These are phyloP conservation scores for Inonotus hispidus DNA, from an alignment of 1,284 basidiomycete genomes.

Conservation along the genomic window DNA sequence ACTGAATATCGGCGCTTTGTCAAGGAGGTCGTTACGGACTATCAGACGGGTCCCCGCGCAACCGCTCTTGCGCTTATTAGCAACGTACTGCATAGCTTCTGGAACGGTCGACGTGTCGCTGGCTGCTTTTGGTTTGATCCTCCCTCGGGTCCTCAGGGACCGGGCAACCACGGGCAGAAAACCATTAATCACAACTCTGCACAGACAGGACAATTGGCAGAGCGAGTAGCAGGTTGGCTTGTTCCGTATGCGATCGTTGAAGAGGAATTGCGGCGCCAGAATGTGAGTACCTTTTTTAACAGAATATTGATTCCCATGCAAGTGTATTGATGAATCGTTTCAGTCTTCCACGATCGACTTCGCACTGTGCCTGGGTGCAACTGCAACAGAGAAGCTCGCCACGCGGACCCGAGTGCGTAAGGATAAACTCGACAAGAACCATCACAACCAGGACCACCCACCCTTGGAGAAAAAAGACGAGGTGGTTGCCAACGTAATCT, in stretches of 20 bases:
- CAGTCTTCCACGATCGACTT: slow-evolving; percentile 98
- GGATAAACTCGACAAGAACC: slow-evolving; percentile 37
- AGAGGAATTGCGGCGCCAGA: slow-evolving; percentile 93
- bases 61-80: slow-evolving; percentile 84
- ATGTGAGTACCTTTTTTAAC: slow-evolving; percentile 55
- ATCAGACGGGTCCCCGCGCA: slow-evolving; percentile 85
- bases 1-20: slow-evolving; percentile 93
- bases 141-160: slow-evolving; percentile 30
- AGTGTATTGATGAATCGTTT: background rate
- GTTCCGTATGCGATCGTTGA: slow-evolving; percentile 85
- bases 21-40: slow-evolving; percentile 93
- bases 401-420: slow-evolving; percentile 49
- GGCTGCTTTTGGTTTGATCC: slow-evolving; percentile 78
- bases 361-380: slow-evolving; percentile 89
- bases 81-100: slow-evolving; percentile 71
- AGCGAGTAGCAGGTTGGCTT: slow-evolving; percentile 89
- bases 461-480: slow-evolving; percentile 97
- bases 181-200: slow-evolving; percentile 68
- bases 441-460: slow-evolving; percentile 35
- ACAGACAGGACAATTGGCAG: slow-evolving; percentile 81
- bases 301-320: slow-evolving; percentile 18
- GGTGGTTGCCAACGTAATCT: slow-evolving; percentile 95
- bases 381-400: slow-evolving; percentile 73
- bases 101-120: slow-evolving; percentile 69
- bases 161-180: slow-evolving; percentile 36